Percentiles rank a stretch among this genome's conserved stretches.
Conservation (phyloP, 2,329 filamentous ascomycete genomes). For the Drechslerella dactyloides region DNA sequence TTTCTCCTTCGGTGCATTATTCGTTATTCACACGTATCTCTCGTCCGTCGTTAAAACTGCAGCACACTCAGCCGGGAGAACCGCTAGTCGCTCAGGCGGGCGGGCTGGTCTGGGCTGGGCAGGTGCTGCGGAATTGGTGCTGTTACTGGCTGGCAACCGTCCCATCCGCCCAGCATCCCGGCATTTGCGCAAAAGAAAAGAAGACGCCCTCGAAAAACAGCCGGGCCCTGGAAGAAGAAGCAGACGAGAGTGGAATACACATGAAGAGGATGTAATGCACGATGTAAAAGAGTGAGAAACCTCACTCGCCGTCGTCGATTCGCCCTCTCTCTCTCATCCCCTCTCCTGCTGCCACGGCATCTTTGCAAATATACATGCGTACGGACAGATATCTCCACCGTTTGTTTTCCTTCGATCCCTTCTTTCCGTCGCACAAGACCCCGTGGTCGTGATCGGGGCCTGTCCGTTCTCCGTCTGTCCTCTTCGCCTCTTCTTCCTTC, state of each 20-base stretch:
- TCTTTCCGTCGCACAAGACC: slow-evolving; percentile 13
- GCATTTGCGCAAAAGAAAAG: slow-evolving; percentile 17
- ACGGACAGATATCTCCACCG: not conserved
- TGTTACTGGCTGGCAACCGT: slow-evolving; percentile 17
- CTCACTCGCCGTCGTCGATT: slow-evolving; percentile 16
- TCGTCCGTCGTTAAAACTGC: too few species aligned
- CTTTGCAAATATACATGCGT: not conserved
- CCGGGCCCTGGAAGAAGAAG: not conserved
- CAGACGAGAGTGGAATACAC: too few species aligned
- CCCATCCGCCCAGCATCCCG: slow-evolving; percentile 10
- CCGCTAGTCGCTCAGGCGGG: too few species aligned
- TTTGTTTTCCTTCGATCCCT: too few species aligned
- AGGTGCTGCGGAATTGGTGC: not conserved
- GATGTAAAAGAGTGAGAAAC: not conserved
- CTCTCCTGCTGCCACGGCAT: not conserved
- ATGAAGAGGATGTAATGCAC: too few species aligned
- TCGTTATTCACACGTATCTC: too few species aligned
- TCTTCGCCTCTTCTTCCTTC: not conserved
- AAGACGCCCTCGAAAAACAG: slow-evolving; percentile 27
- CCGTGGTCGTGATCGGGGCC: slow-evolving; percentile 32
- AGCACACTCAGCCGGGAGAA: too few species aligned
- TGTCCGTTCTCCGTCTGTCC: not conserved
- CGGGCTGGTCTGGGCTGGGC: not conserved
- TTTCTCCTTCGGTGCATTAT: too few species aligned
- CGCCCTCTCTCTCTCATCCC: not conserved